Percentiles rank a stretch among this genome's conserved stretches.
phyloP scores from a whole-genome alignment of 805 yeast species.

The Suhomyces sp. region DNA sequence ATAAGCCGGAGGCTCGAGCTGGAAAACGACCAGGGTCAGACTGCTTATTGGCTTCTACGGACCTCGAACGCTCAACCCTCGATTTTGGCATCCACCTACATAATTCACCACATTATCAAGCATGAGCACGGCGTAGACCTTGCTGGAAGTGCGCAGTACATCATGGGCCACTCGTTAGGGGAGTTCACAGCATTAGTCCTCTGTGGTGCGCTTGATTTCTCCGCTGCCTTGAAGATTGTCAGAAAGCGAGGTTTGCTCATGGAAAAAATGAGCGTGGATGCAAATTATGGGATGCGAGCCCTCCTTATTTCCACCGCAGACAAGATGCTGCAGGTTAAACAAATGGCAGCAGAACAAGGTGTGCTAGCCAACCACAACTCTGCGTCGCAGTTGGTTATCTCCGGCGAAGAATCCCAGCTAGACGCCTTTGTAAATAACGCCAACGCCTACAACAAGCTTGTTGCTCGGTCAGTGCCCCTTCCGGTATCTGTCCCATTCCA shows the following conservation, averaged over 20 bases:
- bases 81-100: slow-evolving; percentile 41
- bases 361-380: slow-evolving; percentile 50
- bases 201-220: slow-evolving; percentile 32
- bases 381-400: slow-evolving; percentile 39
- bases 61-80: slow-evolving; percentile 56
- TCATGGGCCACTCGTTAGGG: slow-evolving; percentile 52
- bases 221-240: slow-evolving; percentile 41
- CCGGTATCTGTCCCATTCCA: slow-evolving; percentile 55
- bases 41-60: slow-evolving; percentile 20
- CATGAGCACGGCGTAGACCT: slow-evolving; percentile 16
- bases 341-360: slow-evolving; percentile 9
- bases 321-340: background rate
- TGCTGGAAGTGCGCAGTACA: slow-evolving; percentile 14
- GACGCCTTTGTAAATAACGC: slow-evolving; percentile 17
- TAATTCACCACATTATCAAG: slow-evolving; percentile 22
- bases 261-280: slow-evolving; percentile 20
- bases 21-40: background rate
- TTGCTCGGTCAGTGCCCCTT: slow-evolving; percentile 27
- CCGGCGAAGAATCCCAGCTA: slow-evolving; percentile 37
- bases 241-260: slow-evolving; percentile 43
- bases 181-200: slow-evolving; percentile 45
- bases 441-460: slow-evolving; percentile 12
- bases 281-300: slow-evolving; percentile 9
- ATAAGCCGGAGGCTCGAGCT: slow-evolving; percentile 12
- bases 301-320: slow-evolving; percentile 4